These are phyloP conservation scores for Melampsora medusae DNA, from an alignment of 1,284 basidiomycete species.

Conservation along the genomic window DNA sequence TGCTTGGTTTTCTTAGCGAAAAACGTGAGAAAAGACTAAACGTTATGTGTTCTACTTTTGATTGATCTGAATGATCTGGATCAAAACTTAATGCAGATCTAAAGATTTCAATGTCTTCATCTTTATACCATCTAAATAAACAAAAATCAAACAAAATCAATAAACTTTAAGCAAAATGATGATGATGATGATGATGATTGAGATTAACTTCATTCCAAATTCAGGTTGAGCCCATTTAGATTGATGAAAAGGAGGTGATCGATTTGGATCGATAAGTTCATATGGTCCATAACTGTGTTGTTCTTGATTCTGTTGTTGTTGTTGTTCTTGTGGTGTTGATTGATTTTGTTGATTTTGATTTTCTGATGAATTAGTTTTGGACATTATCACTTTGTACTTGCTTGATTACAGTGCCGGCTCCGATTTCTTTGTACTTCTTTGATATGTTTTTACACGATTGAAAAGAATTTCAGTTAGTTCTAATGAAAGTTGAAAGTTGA, in stretches of 20 bases:
- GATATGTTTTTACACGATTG: too few species aligned
- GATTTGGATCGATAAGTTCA: neutral
- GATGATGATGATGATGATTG: neutral
- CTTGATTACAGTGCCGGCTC: too few species aligned
- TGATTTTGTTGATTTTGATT: neutral
- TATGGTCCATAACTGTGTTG: neutral
- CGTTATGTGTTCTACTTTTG: neutral
- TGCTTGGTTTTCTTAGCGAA: neutral
- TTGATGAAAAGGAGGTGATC: neutral
- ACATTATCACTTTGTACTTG: too few species aligned
- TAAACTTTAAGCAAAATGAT: neutral
- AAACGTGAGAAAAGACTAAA: neutral
- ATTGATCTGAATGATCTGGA: neutral
- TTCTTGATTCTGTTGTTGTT: neutral
- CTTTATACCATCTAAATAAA: constrained; percentile 37
- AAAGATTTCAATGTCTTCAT: constrained; percentile 34
- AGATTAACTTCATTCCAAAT: neutral
- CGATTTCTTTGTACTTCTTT: too few species aligned
- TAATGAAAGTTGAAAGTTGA: too few species aligned
- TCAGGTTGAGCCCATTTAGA: neutral
- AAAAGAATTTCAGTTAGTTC: too few species aligned
- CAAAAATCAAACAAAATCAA: neutral
- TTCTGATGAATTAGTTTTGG: too few species aligned
- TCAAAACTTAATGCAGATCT: constrained; percentile 11
- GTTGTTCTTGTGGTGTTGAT: neutral